phyloP scores from a whole-genome alignment of 495 filamentous ascomycete genomes.

The Hypoxylon lenormandii region DNA sequence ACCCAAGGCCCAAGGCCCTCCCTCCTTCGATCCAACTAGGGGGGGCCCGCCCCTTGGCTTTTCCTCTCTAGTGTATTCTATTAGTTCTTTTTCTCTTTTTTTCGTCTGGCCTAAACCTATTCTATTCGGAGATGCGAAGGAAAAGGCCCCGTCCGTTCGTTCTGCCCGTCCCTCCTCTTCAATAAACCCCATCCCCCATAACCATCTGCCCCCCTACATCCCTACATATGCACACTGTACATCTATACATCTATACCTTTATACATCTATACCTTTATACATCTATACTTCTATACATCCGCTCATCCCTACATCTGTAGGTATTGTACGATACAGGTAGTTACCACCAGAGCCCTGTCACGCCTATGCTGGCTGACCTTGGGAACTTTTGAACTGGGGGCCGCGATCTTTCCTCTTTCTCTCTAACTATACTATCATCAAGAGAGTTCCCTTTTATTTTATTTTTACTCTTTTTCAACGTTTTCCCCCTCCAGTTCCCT shows the following conservation, averaged over 20 bases:
- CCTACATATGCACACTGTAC: slow-evolving; percentile 15
- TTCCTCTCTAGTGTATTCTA: neutral
- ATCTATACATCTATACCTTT: slow-evolving; percentile 1
- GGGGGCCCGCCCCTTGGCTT: slow-evolving; percentile 1
- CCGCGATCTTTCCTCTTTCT: slow-evolving; percentile 23
- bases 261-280: slow-evolving; percentile 1
- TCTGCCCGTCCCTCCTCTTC: too few relatives aligned
- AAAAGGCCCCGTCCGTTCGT: neutral
- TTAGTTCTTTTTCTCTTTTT: too few relatives aligned
- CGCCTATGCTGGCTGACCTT: slow-evolving; percentile 37
- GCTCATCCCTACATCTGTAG: neutral
- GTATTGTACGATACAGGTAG: neutral
- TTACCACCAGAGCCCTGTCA: slow-evolving; percentile 10
- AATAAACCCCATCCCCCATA: neutral
- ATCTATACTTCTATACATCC: neutral
- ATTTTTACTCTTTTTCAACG: slow-evolving; percentile 12
- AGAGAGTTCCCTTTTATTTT: slow-evolving; percentile 16
- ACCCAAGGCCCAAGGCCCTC: slow-evolving; percentile 35
- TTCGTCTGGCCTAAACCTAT: neutral
- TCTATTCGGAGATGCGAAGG: slow-evolving; percentile 6
- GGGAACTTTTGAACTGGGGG: slow-evolving; percentile 38
- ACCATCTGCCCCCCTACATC: neutral
- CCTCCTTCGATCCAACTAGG: slow-evolving; percentile 42
- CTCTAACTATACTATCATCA: slow-evolving; percentile 33
- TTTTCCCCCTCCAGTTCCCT: slow-evolving; percentile 12